These are phyloP conservation scores for Cymbidium sinense DNA, from an alignment of 106 monocot species.

Conservation along the genomic window DNA sequence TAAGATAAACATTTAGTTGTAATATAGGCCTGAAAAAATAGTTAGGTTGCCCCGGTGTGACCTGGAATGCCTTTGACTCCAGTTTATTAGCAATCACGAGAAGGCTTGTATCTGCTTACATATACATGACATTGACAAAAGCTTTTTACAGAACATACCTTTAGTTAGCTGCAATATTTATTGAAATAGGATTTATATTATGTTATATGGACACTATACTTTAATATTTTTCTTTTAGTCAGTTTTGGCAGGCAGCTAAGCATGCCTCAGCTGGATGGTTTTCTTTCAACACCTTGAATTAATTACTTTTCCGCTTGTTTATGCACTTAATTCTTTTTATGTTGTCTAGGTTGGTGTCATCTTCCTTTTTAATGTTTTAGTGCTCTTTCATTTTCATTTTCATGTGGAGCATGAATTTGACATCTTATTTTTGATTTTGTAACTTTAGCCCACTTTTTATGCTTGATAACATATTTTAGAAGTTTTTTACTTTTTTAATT, in stretches of 20 bases:
- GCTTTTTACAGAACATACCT: not conserved
- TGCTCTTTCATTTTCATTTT: not conserved
- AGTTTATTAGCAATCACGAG: not conserved
- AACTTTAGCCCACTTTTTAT: not conserved
- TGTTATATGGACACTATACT: not conserved
- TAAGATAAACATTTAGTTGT: not conserved
- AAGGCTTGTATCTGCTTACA: not conserved
- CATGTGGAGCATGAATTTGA: not conserved
- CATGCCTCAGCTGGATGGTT: not conserved
- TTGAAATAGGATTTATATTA: not conserved
- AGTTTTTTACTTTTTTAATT: not conserved
- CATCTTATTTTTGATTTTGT: not conserved
- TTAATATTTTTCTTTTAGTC: conserved; percentile 1
- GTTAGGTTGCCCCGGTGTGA: not conserved
- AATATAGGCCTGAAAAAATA: not conserved
- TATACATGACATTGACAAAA: not conserved
- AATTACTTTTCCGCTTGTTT: not conserved
- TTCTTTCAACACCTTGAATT: not conserved
- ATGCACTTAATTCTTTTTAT: not conserved
- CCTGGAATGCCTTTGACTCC: not conserved
- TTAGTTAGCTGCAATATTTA: not conserved
- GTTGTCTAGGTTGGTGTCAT: not conserved
- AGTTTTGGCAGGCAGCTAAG: not conserved
- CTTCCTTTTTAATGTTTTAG: not conserved
- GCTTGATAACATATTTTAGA: not conserved